Evolutionary conservation across 1,284 basidiomycete species (phyloP).

Genomic region (Pseudozyma hubeiensis): DNA sequence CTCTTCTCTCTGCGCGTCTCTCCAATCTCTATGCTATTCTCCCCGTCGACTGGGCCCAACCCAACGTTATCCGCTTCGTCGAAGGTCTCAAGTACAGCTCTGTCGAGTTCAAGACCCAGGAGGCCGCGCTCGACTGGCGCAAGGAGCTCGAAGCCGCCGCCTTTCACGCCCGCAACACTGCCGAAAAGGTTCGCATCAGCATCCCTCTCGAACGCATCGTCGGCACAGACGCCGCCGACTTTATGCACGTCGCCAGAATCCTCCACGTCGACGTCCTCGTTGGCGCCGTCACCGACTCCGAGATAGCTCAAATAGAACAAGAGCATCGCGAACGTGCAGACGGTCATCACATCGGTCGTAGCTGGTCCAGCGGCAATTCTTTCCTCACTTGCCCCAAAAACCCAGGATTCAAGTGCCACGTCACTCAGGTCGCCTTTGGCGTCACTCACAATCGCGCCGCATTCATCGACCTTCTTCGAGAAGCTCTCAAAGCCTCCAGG

Average conservation of each 20-base stretch:
- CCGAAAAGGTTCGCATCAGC: slow-evolving; percentile 54
- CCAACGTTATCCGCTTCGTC: slow-evolving; percentile 49
- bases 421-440: slow-evolving; percentile 34
- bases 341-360: slow-evolving; percentile 24
- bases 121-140: slow-evolving; percentile 55
- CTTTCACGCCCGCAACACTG: slow-evolving; percentile 49
- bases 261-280: slow-evolving; percentile 39
- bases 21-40: slow-evolving; percentile 49
- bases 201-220: slow-evolving; percentile 58
- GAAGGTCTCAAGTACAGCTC: slow-evolving; percentile 36
- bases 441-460: slow-evolving; percentile 30
- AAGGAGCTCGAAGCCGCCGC: slow-evolving; percentile 54
- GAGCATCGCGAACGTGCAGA: slow-evolving; percentile 14
- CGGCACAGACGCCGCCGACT: slow-evolving; percentile 29
- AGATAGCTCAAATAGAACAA: slow-evolving; percentile 1
- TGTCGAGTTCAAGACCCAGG: slow-evolving; percentile 63
- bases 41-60: slow-evolving; percentile 47
- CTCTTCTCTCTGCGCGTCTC: slow-evolving; percentile 51
- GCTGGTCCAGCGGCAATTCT: slow-evolving; percentile 24
- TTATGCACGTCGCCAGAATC: slow-evolving; percentile 51
- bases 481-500: slow-evolving; percentile 19
- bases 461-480: slow-evolving; percentile 32
- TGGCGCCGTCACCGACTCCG: slow-evolving; percentile 21
- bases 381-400: slow-evolving; percentile 36
- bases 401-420: slow-evolving; percentile 42